These are phyloP conservation scores for Clitoria ternatea DNA, from an alignment of 306 rosid genomes.

Conservation along the genomic window DNA sequence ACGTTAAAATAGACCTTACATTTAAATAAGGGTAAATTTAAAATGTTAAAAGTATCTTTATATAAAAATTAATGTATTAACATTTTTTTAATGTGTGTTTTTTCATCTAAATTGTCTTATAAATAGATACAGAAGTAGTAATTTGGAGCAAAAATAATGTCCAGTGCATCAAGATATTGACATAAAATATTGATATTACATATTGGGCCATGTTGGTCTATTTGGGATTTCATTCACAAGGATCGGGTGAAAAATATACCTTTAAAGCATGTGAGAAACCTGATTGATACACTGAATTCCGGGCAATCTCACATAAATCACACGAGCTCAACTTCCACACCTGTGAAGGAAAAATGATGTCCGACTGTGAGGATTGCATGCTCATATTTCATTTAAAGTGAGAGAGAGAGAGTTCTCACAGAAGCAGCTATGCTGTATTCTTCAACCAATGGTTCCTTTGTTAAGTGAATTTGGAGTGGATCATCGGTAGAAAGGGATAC, in stretches of 20 bases:
- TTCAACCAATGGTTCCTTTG: constrained; percentile 97
- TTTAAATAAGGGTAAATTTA: too few species aligned
- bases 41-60: too few species aligned
- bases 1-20: too few species aligned
- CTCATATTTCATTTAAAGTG: background rate
- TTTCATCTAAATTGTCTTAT: too few species aligned
- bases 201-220: background rate
- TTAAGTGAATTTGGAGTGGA: constrained; percentile 97
- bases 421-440: constrained; percentile 99
- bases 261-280: constrained; percentile 95
- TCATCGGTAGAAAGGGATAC: constrained; percentile 98
- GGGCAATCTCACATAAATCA: constrained; percentile 94
- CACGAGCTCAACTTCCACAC: constrained; percentile 98
- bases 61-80: too few species aligned
- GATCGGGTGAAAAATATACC: constrained; percentile 39
- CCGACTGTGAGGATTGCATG: background rate
- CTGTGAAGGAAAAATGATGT: constrained; percentile 37
- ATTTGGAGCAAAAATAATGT: background rate
- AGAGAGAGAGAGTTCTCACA: constrained; percentile 52
- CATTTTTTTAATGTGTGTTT: too few species aligned
- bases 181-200: constrained; percentile 1
- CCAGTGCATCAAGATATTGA: background rate
- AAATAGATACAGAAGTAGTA: too few species aligned
- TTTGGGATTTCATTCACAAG: constrained; percentile 6
- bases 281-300: constrained; percentile 92